Base-by-base conservation (phyloP, 352 stramenopile genomes). In the Globisporangium sylvaticum region DNA sequence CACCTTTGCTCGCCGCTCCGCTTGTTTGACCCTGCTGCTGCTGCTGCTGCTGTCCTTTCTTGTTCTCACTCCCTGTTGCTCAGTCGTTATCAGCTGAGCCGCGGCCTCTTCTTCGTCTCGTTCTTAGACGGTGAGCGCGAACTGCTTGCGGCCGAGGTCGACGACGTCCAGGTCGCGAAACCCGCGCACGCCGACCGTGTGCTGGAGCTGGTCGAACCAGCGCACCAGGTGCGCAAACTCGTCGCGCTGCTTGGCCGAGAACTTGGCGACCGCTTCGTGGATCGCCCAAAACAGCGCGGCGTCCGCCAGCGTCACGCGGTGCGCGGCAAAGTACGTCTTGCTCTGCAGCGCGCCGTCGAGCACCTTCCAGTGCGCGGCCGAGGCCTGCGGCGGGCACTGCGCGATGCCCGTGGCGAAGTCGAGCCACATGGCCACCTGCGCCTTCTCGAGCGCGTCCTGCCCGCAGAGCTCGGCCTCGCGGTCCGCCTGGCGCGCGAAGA, bases 181-280 rank as follows among this genome's bases (percentile, higher is more conserved):
- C 57, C 87, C 87, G 22, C 80, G 85, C 56, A 95, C 83, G 68
- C 87, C 87, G 54, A 76, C 85, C 62, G 87, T 92, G 81, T 93
- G 84, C 71, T 95, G 87, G 50, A 95, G 68, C 74, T 95, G 87
- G 75, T 95, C 83, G 64, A 95, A 95, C 87, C 87, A 95, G 72
- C 87, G 87, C 68, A 81, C 74, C 52, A 95, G 68, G 73, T 85
- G 87, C 27, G 66, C 59, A 60, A 78, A 83, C 68, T 89, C 75
- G 39, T 73, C 66, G 42, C 76, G 76, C 67, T 92, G 79, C 37
- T 64, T 66, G 10, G 53, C 44, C 9, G 64, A 70, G 68, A 88
- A 83, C 62, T 57, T 59, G 29, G 57, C 61, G 20, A 95, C 69
- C 20, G 75, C 73, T 22, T 44, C 65, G 71, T 86, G 67, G 7